Evolutionary conservation across 192 early-diverging fungal genomes (phyloP), one percentile per base, ranked within the genome.

Genomic region (Entomortierella parvispora): DNA sequence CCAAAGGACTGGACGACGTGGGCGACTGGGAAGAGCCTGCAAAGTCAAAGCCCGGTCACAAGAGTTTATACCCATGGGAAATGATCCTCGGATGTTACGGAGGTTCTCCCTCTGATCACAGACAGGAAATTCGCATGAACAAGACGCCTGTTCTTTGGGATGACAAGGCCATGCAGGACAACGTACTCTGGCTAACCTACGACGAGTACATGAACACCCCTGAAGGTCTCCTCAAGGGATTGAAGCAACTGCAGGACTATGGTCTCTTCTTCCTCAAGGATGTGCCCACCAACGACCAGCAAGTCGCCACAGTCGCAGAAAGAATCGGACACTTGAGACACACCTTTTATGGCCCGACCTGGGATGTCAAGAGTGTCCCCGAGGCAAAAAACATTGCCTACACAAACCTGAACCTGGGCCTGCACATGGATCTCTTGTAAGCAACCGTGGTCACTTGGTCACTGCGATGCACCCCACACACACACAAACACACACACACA

Each of bases 341-440:
- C 43, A 91, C 91, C 0, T 92, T 95, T 63, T 95, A 95, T 81
- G 93, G 93, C 8, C 51, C 69, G 15, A 85, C 85, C 20, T 94
- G 89, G 87, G 87, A 95, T 79, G 94, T 95, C 28, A 92, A 91
- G 79, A 91, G 84, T 42, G 79, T 90, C 3, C 86, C 86, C 9
- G 80, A 92, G 47, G 86, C 92, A 10, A 92, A 88, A 60, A 95
- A 95, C 79, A 93, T 95, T 80, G 94, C 94, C 7, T 95, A 95
- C 68, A 94, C 94, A 0, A 84, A 81, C 50, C 82, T 95, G 28
- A 84, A 90, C 65, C 83, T 95, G 17, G 93, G 92, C 0, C 86
- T 93, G 40, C 94, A 95, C 67, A 94, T 94, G 94, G 94, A 95
- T 85, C 79, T 95, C 43, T 77, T 94, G 92, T 92, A 86, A 79